Percentiles rank a stretch among this genome's conserved stretches.
Evolutionary conservation across 2,329 filamentous ascomycete species (phyloP).

Genomic region (Stachybotrys echinatus): DNA sequence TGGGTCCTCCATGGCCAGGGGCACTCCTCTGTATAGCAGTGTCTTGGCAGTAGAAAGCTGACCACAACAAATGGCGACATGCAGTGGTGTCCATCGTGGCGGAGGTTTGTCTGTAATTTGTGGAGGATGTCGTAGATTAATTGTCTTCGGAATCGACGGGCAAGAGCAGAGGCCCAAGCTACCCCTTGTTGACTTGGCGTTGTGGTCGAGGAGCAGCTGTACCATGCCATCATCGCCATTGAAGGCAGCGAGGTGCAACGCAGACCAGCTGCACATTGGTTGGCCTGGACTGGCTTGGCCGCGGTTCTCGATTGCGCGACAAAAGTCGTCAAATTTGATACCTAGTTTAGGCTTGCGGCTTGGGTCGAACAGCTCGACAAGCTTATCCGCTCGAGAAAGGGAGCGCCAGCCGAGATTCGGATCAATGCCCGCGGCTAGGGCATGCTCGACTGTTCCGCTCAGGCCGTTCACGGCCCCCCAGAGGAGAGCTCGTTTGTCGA

Average conservation of each 20-base stretch:
- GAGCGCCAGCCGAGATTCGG: not conserved
- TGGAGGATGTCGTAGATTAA: not conserved
- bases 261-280: not conserved
- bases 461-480: not conserved
- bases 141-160: not conserved
- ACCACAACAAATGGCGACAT: not conserved
- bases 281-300: not conserved
- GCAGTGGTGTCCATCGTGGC: not conserved
- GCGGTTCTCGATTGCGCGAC: not conserved
- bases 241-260: not conserved
- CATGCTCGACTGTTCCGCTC: not conserved
- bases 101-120: not conserved
- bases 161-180: not conserved
- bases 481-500: not conserved
- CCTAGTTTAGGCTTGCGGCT: not conserved
- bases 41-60: not conserved
- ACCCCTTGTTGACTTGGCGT: not conserved
- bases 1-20: not conserved
- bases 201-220: not conserved
- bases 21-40: not conserved
- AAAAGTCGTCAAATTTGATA: not conserved
- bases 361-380: not conserved
- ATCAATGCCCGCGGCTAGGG: not conserved
- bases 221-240: not conserved
- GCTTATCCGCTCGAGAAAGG: not conserved